Evolutionary conservation across 371 early-diverging fungal species (phyloP).

Genomic region (Saksenaea oblongispora): DNA sequence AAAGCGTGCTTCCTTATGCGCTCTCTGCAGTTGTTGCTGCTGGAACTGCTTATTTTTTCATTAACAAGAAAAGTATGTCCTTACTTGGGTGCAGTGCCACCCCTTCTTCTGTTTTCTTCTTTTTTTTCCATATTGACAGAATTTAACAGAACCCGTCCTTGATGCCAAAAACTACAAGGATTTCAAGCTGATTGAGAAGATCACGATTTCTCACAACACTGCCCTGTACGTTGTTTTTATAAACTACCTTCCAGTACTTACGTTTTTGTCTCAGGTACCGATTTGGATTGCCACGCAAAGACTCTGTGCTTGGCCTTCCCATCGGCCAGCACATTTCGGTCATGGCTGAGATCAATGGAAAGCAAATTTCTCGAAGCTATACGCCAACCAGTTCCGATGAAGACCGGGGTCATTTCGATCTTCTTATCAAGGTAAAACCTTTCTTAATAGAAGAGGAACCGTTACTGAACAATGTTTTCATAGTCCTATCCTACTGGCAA

Average conservation of each 20-base stretch:
- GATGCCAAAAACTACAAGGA: slow-evolving; percentile 77
- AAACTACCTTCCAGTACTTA: no score
- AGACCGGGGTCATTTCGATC: slow-evolving; percentile 86
- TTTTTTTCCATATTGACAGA: background rate
- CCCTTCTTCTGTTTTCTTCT: background rate
- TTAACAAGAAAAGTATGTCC: slow-evolving; percentile 22
- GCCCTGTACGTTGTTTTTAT: slow-evolving; percentile 88
- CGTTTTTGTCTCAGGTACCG: slow-evolving; percentile 69
- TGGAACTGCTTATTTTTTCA: slow-evolving; percentile 18
- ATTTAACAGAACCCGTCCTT: slow-evolving; percentile 41
- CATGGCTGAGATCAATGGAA: slow-evolving; percentile 84
- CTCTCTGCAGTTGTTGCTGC: slow-evolving; percentile 21
- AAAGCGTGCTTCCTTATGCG: slow-evolving; percentile 18
- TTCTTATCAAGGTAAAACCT: slow-evolving; percentile 83
- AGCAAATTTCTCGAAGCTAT: slow-evolving; percentile 87
- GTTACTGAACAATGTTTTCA: background rate
- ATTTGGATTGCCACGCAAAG: slow-evolving; percentile 74
- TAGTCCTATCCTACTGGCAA: slow-evolving; percentile 87
- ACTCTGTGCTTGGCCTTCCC: slow-evolving; percentile 80
- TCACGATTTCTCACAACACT: slow-evolving; percentile 78
- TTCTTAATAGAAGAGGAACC: background rate
- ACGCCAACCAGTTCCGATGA: slow-evolving; percentile 89
- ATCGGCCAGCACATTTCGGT: slow-evolving; percentile 95
- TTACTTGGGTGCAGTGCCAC: background rate
- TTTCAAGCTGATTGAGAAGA: slow-evolving; percentile 80